Percentiles rank a stretch among this genome's conserved stretches.
Conservation (phyloP, 306 rosid species). For the Hylodesmum podocarpum region DNA sequence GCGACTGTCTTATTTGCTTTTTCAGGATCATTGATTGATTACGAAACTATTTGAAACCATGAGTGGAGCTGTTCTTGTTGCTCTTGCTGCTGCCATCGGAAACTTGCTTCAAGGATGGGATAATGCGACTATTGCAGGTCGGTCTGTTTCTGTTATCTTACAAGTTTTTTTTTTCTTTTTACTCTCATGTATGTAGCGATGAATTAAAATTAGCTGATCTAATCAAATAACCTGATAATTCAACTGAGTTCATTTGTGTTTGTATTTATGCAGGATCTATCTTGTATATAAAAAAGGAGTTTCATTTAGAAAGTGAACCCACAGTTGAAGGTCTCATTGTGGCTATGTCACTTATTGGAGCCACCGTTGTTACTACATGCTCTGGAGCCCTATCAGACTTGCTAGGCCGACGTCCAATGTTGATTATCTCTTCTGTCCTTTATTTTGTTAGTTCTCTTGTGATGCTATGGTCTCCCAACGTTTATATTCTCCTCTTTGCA, state of each 20-base stretch:
- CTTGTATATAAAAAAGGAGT: constrained; percentile 84
- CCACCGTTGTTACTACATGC: constrained; percentile 82
- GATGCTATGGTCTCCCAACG: constrained; percentile 97
- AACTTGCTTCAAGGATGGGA: constrained; percentile 92
- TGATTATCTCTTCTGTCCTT: constrained; percentile 76
- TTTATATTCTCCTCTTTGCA: constrained; percentile 76
- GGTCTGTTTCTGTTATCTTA: neutral
- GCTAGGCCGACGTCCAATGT: constrained; percentile 86
- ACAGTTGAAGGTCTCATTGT: constrained; percentile 88
- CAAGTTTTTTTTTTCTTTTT: neutral
- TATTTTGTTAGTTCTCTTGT: constrained; percentile 81
- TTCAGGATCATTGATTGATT: constrained; percentile 32
- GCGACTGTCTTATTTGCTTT: constrained; percentile 19
- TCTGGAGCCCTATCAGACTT: constrained; percentile 80
- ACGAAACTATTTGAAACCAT: constrained; percentile 36
- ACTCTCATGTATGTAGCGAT: neutral
- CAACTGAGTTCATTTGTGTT: constrained; percentile 16
- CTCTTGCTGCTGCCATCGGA: constrained; percentile 83
- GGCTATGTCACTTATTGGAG: constrained; percentile 94
- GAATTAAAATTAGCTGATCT: neutral
- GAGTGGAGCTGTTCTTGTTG: constrained; percentile 82
- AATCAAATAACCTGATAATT: neutral
- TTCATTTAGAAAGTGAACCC: constrained; percentile 70
- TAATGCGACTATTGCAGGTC: constrained; percentile 89
- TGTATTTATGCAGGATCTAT: constrained; percentile 58